These are phyloP conservation scores for Saccharomycopsis fodiens DNA, from an alignment of 805 yeast genomes.

Conservation along the genomic window DNA sequence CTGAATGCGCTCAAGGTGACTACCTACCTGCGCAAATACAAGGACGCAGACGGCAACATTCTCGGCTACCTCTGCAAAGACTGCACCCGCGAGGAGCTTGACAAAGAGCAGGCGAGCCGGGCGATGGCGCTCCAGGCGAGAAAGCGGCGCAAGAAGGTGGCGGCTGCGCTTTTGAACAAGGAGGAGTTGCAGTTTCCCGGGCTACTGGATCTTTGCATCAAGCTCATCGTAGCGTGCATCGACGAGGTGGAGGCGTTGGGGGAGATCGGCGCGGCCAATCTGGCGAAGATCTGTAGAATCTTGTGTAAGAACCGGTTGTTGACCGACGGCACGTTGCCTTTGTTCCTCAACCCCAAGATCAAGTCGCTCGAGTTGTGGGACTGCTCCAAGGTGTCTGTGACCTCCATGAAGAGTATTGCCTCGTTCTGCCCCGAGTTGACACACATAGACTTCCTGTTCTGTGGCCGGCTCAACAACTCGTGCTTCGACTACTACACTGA, in stretches of 20 bases:
- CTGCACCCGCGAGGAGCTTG: constrained; percentile 39
- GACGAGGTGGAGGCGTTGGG: constrained; percentile 77
- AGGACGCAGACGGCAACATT: constrained; percentile 35
- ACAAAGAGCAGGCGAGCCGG: constrained; percentile 37
- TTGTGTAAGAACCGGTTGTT: constrained; percentile 77
- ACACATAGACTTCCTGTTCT: constrained; percentile 69
- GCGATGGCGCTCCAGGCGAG: constrained; percentile 56
- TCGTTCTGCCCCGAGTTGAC: constrained; percentile 71
- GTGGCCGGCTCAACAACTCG: constrained; percentile 84
- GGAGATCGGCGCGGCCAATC: constrained; percentile 70
- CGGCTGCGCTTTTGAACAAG: constrained; percentile 76
- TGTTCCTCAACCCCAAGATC: constrained; percentile 60
- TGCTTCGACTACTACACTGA: constrained; percentile 55
- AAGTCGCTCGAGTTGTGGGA: constrained; percentile 76
- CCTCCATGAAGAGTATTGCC: constrained; percentile 61
- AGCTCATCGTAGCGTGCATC: constrained; percentile 55
- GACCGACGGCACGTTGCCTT: constrained; percentile 58
- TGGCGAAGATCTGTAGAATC: constrained; percentile 66
- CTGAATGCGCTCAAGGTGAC: constrained; percentile 21
- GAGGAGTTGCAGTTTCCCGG: constrained; percentile 56
- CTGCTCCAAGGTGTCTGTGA: constrained; percentile 70
- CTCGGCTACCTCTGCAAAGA: constrained; percentile 63
- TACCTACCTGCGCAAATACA: constrained; percentile 14
- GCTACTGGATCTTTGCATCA: constrained; percentile 77
- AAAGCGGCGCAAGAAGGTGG: constrained; percentile 68